phyloP scores from a whole-genome alignment of 2,329 filamentous ascomycete species.

The Sporothrix pseudoabietina region DNA sequence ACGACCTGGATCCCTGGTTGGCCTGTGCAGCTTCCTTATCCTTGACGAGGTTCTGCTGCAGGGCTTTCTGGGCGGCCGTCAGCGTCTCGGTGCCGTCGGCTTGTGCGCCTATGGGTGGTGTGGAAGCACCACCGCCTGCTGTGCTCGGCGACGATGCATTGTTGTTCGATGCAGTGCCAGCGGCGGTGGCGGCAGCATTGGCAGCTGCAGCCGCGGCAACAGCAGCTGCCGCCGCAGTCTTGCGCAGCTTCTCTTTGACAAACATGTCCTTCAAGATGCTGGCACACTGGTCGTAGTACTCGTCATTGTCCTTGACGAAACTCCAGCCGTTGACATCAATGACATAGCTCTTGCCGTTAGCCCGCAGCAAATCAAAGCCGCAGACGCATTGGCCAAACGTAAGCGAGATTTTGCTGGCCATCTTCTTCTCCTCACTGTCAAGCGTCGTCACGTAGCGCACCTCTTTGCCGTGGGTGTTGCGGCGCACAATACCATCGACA shows the following conservation, averaged over 20 bases:
- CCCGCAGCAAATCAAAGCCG: slow-evolving; percentile 90
- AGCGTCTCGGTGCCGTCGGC: slow-evolving; percentile 14
- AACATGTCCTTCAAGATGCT: slow-evolving; percentile 87
- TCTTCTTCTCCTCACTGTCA: slow-evolving; percentile 75
- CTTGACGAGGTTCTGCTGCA: slow-evolving; percentile 36
- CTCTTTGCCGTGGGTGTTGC: slow-evolving; percentile 97
- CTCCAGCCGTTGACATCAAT: slow-evolving; percentile 99
- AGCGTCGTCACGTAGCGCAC: slow-evolving; percentile 91
- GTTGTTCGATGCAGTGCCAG: slow-evolving; percentile 31
- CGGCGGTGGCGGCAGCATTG: slow-evolving; percentile 34
- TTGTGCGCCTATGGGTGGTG: slow-evolving; percentile 36
- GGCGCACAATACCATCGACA: slow-evolving; percentile 90
- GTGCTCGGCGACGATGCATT: background rate
- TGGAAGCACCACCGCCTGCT: slow-evolving; percentile 35
- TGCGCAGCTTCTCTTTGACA: slow-evolving; percentile 71
- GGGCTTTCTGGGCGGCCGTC: slow-evolving; percentile 33
- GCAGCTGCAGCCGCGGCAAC: slow-evolving; percentile 38
- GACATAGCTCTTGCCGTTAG: slow-evolving; percentile 88
- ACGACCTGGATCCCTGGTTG: slow-evolving; percentile 16
- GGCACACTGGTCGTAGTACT: slow-evolving; percentile 92
- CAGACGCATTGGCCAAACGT: slow-evolving; percentile 95
- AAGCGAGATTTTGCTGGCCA: slow-evolving; percentile 85
- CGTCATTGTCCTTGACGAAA: slow-evolving; percentile 98
- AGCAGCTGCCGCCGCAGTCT: slow-evolving; percentile 33
- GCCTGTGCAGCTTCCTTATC: slow-evolving; percentile 36